Evolutionary conservation across 1,284 basidiomycete genomes (phyloP).

Genomic region (Mycosarcoma mackinlayi): DNA sequence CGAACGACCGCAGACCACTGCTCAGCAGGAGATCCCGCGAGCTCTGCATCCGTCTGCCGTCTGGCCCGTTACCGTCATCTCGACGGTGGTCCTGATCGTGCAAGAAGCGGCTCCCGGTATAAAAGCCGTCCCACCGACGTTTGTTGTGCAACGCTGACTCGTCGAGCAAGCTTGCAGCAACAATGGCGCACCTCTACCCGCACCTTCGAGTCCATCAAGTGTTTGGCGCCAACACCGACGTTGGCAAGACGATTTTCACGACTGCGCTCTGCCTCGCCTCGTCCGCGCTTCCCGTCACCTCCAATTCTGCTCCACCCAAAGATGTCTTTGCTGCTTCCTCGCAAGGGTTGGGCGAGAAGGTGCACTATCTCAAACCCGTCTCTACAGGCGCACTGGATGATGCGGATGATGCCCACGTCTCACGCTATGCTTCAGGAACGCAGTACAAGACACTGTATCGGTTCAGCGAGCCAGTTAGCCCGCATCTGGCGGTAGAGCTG

Average conservation of each 20-base stretch:
- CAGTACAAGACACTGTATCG: constrained; percentile 81
- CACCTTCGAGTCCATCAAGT: constrained; percentile 60
- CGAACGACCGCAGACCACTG: no score
- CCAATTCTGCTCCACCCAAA: constrained; percentile 2
- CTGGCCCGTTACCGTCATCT: no score
- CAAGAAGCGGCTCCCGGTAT: no score
- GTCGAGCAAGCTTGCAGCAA: not conserved
- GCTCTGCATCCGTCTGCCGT: no score
- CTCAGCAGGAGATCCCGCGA: no score
- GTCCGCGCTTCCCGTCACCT: constrained; percentile 29
- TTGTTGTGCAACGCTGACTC: no score
- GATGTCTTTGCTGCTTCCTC: constrained; percentile 31
- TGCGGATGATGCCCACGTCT: constrained; percentile 58
- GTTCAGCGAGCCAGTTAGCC: constrained; percentile 89
- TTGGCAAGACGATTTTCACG: constrained; percentile 68
- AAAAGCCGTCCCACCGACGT: no score
- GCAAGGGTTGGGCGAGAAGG: constrained; percentile 38
- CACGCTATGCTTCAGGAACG: constrained; percentile 40
- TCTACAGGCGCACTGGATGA: constrained; percentile 58
- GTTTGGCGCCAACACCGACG: constrained; percentile 68
- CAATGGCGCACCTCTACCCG: constrained; percentile 51
- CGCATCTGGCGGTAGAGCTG: constrained; percentile 84
- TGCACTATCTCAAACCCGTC: constrained; percentile 66
- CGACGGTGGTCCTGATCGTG: no score
- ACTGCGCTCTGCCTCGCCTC: constrained; percentile 65